These are phyloP conservation scores for Quercus variabilis DNA, from an alignment of 306 rosid genomes.

Conservation along the genomic window DNA sequence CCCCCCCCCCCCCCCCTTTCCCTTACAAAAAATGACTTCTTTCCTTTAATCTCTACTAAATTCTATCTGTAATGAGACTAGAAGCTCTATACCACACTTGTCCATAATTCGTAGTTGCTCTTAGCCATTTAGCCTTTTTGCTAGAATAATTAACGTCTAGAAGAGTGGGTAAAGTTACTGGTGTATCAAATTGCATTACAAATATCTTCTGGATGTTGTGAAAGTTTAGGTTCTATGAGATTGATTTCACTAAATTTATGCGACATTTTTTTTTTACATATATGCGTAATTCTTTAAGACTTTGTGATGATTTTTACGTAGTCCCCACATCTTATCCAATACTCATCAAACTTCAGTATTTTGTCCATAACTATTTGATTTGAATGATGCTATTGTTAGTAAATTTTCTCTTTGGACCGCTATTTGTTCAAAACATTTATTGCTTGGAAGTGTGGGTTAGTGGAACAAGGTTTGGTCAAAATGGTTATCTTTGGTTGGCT, in stretches of 20 bases:
- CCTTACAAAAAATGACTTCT: too few species aligned
- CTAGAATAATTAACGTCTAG: neutral
- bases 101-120: neutral
- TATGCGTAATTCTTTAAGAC: too few species aligned
- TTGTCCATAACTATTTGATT: neutral
- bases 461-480: neutral
- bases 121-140: neutral
- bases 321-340: neutral
- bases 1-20: too few species aligned
- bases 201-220: neutral
- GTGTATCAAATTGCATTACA: neutral
- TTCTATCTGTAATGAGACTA: neutral
- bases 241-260: too few species aligned
- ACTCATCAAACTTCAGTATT: neutral
- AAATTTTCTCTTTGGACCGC: neutral
- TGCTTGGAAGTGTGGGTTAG: too few species aligned
- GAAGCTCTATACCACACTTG: neutral
- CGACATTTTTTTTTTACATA: too few species aligned
- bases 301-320: neutral
- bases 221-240: neutral
- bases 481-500: conserved; percentile 12
- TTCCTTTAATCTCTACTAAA: too few species aligned
- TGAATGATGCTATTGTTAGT: neutral
- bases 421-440: neutral
- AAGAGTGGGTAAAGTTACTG: neutral